A percentile compares a stretch with the other conserved stretches of the same genome.
These are phyloP conservation scores for Anthoceros angustus DNA, from an alignment of 225 moss, liverwort and hornwort genomes.

Conservation along the genomic window DNA sequence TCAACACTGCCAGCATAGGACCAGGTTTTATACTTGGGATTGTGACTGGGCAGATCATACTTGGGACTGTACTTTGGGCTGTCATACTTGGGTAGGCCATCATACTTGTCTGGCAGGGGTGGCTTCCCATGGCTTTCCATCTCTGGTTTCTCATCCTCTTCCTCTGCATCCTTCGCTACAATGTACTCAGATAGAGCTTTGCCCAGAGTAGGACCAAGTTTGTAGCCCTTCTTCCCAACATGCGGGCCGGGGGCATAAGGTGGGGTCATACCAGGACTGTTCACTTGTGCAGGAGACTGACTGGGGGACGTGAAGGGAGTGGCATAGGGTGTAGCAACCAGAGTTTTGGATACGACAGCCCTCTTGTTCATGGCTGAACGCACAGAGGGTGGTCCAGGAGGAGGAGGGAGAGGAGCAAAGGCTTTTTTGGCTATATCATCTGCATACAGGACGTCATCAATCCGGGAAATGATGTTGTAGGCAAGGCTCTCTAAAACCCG, in stretches of 20 bases:
- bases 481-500: conserved; percentile 91
- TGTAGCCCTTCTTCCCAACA: conserved; percentile 16
- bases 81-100: background rate
- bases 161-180: conserved; percentile 22
- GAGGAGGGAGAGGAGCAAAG: conserved; percentile 30
- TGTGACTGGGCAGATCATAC: conserved; percentile 2
- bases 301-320: conserved; percentile 67
- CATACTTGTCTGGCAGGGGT: conserved; percentile 19
- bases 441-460: conserved; percentile 80
- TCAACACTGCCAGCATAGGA: conserved; percentile 79
- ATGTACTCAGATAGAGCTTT: conserved; percentile 42
- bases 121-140: conserved; percentile 32
- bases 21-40: conserved; percentile 32
- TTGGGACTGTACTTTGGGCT: background rate
- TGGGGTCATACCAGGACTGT: conserved; percentile 27
- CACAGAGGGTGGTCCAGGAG: conserved; percentile 32
- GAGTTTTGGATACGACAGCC: conserved; percentile 39
- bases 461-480: conserved; percentile 80
- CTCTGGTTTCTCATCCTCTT: conserved; percentile 35
- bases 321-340: conserved; percentile 50
- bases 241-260: conserved; percentile 33
- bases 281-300: conserved; percentile 48
- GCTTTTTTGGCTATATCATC: conserved; percentile 54
- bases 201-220: conserved; percentile 40
- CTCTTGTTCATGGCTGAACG: conserved; percentile 48